Conservation (phyloP, 345 rosid species). For the Populus alba region DNA sequence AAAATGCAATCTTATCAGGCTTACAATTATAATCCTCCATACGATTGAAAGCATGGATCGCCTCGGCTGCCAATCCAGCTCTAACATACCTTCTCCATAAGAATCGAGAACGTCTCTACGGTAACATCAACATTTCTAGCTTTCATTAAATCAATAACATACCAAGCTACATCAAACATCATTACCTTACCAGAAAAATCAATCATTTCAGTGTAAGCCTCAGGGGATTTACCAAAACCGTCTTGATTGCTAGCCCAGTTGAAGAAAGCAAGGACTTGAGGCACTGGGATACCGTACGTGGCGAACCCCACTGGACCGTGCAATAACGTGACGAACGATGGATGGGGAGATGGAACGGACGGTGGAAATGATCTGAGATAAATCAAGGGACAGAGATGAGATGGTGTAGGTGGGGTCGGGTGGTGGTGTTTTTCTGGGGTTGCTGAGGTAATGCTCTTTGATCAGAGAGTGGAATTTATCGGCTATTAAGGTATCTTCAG, state of each 20-base stretch:
- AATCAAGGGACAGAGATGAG: slow-evolving; percentile 57
- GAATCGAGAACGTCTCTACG: slow-evolving; percentile 56
- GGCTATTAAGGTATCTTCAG: slow-evolving; percentile 47
- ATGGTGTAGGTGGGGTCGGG: slow-evolving; percentile 46
- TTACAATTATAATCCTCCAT: slow-evolving; percentile 85
- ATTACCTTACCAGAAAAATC: slow-evolving; percentile 74
- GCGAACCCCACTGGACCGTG: slow-evolving; percentile 59
- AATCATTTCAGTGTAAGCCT: slow-evolving; percentile 79
- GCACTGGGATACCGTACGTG: slow-evolving; percentile 77
- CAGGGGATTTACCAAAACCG: slow-evolving; percentile 40
- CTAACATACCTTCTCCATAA: slow-evolving; percentile 75
- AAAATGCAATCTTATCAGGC: slow-evolving; percentile 74
- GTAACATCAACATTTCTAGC: slow-evolving; percentile 49
- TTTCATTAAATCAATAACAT: slow-evolving; percentile 66
- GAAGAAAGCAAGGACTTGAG: slow-evolving; percentile 73
- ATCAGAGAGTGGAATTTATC: slow-evolving; percentile 59
- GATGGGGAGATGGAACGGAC: slow-evolving; percentile 41
- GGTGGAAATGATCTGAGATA: slow-evolving; percentile 45
- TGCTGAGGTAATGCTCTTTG: slow-evolving; percentile 74
- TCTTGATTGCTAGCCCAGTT: slow-evolving; percentile 62
- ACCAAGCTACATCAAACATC: slow-evolving; percentile 76
- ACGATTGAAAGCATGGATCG: slow-evolving; percentile 76
- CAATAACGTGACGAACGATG: slow-evolving; percentile 55
- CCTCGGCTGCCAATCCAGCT: slow-evolving; percentile 81
- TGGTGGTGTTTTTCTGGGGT: slow-evolving; percentile 47